These are phyloP conservation scores for Ceratocystis ficicola DNA, from an alignment of 2,329 filamentous ascomycete species.

Conservation along the genomic window DNA sequence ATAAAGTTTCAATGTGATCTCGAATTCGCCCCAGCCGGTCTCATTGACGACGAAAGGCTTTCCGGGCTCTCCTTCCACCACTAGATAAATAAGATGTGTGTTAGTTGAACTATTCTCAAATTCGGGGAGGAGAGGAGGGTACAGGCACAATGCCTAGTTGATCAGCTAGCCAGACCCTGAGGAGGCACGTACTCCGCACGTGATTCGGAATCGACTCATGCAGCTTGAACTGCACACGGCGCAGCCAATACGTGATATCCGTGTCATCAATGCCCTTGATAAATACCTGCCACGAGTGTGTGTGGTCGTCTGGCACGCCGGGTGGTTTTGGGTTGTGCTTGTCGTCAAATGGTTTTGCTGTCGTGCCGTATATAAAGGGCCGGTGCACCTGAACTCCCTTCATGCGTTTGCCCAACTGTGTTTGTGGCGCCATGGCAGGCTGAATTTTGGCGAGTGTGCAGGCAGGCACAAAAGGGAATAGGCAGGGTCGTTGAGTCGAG, in stretches of 20 bases:
- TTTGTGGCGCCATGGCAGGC: slow-evolving; percentile 45
- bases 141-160: too few relatives aligned
- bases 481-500: neutral
- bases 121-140: neutral
- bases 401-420: slow-evolving; percentile 48
- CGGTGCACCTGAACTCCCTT: slow-evolving; percentile 53
- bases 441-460: neutral
- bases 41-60: slow-evolving; percentile 72
- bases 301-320: slow-evolving; percentile 76
- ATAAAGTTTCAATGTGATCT: slow-evolving; percentile 88
- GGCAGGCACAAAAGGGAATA: neutral
- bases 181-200: slow-evolving; percentile 51
- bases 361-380: slow-evolving; percentile 63
- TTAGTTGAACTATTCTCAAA: neutral
- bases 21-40: slow-evolving; percentile 97
- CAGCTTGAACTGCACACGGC: slow-evolving; percentile 94
- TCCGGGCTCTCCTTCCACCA: slow-evolving; percentile 58
- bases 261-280: slow-evolving; percentile 81
- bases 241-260: slow-evolving; percentile 89
- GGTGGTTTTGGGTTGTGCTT: slow-evolving; percentile 64
- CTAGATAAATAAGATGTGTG: slow-evolving; percentile 27
- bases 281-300: slow-evolving; percentile 92
- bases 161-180: neutral
- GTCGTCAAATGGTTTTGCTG: slow-evolving; percentile 67
- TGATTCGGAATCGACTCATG: slow-evolving; percentile 94